Base-by-base conservation (phyloP, 2,329 filamentous ascomycete species). In the Monilinia vaccinii-corymbosi region DNA sequence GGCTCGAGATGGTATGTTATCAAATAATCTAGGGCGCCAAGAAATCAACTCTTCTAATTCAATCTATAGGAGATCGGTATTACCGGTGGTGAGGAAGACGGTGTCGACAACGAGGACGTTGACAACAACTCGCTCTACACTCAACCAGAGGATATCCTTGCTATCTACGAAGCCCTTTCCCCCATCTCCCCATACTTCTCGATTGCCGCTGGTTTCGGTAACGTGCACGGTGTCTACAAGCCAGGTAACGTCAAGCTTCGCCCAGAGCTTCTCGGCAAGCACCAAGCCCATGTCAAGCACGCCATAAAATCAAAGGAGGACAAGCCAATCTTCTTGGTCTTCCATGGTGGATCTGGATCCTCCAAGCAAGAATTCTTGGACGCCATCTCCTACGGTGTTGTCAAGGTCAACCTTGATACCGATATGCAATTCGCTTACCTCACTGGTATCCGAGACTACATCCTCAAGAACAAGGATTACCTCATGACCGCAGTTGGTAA, bases 371-470 rank as follows among this genome's bases (percentile, higher is more conserved):
- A 99, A 80, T 99, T 89, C 83, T 81, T 80, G 65, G 85, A 91
- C 70, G 93, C 92, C 73, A 97, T 97, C 77, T 79, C 80, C 74
- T 88, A 93, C 77, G 94, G 94, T 81, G 93, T 99, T 70, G 88
- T 97, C 80, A 99, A 99, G 87, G 94, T 99, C 79, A 99, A 99
- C 82, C 82, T 99, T 71, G 94, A 99, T 79, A 99, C 94, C 55
- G 94, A 99, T 74, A 84, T 97, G 78, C 93, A 97, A 82, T 96
- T 86, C 77, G 92, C 93, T 62, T 99, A 97, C 83, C 83, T 94
- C 68, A 79, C 79, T 64, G 94, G 94, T 78, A 88, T 97, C 79
- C 89, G 94, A 66, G 93, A 99, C 80, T 99, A 91, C 81, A 82
- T 97, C 74, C 77, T 91, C 72, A 88, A 85, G 75, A 97, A 97